Evolutionary conservation across 495 filamentous ascomycete genomes (phyloP), one percentile per base, ranked within the genome.

Genomic region (Terfezia claveryi): DNA sequence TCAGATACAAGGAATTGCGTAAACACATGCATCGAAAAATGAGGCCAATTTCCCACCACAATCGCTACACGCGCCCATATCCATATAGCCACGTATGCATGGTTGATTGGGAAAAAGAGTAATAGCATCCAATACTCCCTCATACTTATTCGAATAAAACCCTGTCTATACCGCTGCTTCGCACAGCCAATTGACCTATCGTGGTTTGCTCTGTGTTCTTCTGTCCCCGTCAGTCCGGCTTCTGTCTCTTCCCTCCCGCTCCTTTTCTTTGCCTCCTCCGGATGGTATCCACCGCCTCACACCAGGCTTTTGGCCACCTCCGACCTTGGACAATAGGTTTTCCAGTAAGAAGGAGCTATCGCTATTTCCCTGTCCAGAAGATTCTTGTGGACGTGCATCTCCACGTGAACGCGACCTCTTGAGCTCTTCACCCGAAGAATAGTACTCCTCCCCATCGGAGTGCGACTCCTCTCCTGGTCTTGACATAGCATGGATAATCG

Each of bases 371-470:
- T 32, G 27, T 0, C 27, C 27, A 7, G 27, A 32, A 46, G 14
- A 9, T 46, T 20, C 41, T 14, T 46, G 73, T 70, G 10, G 59
- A 63, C 41, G 67, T 55, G 55, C 71, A 78, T 50, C 79, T 78
- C 41, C 41, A 14, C 41, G 12, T 20, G 41, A 46, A 5, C 41
- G 12, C 4, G 41, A 46, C 41, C 41, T 4, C 4, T 20, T 46
- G 41, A 46, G 41, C 4, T 46, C 41, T 14, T 46, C 41, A 14
- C 41, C 41, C 41, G 41, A 46, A 20, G 41, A 46, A 46, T 62
- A 62, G 16, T 62, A 58, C 20, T 62, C 60, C 27, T 62, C 60
- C 32, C 56, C 60, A 56, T 62, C 60, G 5, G 60, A 62, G 37
- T 62, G 37, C 12, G 60, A 62, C 27, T 62, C 60, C 53, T 62